phyloP scores from a whole-genome alignment of 2,329 filamentous ascomycete genomes.

The Elsinoe arachidis region DNA sequence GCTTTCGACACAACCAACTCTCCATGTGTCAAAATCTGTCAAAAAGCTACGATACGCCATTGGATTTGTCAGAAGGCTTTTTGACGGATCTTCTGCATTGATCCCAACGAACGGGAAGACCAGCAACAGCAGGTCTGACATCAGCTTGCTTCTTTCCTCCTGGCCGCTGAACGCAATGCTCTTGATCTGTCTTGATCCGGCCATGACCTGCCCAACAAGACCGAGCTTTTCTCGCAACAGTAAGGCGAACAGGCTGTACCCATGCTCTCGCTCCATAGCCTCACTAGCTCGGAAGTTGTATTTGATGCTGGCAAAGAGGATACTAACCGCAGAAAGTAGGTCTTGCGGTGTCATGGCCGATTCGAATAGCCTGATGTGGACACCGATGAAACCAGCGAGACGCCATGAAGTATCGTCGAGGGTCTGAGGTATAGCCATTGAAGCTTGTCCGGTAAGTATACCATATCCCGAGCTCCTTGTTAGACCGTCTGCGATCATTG shows the following conservation, averaged over 20 bases:
- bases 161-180: slow-evolving; percentile 16
- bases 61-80: slow-evolving; percentile 92
- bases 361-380: slow-evolving; percentile 78
- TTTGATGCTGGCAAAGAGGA: slow-evolving; percentile 76
- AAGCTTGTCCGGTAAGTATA: slow-evolving; percentile 71
- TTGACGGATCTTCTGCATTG: slow-evolving; percentile 65
- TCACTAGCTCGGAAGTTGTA: slow-evolving; percentile 97
- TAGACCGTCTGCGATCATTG: slow-evolving; percentile 82
- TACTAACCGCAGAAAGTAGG: slow-evolving; percentile 67
- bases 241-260: slow-evolving; percentile 79
- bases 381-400: slow-evolving; percentile 78
- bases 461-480: slow-evolving; percentile 71
- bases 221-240: slow-evolving; percentile 77
- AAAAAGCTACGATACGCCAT: slow-evolving; percentile 86
- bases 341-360: slow-evolving; percentile 61
- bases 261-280: slow-evolving; percentile 93
- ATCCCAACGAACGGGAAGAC: slow-evolving; percentile 86
- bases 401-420: slow-evolving; percentile 91
- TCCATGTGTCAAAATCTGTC: slow-evolving; percentile 90
- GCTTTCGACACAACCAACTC: slow-evolving; percentile 64
- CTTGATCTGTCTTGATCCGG: background rate
- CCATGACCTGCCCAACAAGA: slow-evolving; percentile 26
- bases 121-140: slow-evolving; percentile 58
- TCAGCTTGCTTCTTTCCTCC: slow-evolving; percentile 45
- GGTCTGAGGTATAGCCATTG: slow-evolving; percentile 70